Percentiles rank a stretch among this genome's conserved stretches.
phyloP scores from a whole-genome alignment of 345 rosid genomes.

The Eucalyptus victrix region DNA sequence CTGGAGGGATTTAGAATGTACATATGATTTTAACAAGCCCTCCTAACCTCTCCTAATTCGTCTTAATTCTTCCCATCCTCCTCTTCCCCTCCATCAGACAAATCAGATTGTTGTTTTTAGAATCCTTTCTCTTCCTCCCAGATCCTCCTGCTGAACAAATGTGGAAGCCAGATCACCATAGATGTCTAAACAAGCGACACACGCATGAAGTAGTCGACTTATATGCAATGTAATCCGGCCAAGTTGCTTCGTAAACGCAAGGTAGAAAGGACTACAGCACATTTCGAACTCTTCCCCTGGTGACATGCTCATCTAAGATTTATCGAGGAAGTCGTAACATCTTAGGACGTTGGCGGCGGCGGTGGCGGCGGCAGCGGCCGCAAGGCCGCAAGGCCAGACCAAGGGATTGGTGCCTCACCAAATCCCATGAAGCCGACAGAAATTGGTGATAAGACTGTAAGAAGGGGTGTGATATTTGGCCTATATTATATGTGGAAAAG shows the following conservation, averaged over 20 bases:
- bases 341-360: background rate
- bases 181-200: background rate
- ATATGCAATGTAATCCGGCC: background rate
- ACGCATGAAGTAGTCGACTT: background rate
- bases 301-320: background rate
- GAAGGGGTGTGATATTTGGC: background rate
- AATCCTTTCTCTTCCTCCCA: background rate
- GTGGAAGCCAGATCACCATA: background rate
- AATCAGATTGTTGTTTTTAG: background rate
- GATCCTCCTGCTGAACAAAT: background rate
- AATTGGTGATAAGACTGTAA: background rate
- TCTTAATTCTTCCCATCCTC: background rate
- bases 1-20: background rate
- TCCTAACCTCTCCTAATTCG: background rate
- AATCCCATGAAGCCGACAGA: background rate
- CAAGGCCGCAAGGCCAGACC: background rate
- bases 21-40: background rate
- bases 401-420: background rate
- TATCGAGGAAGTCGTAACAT: background rate
- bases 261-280: background rate
- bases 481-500: background rate
- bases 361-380: no score
- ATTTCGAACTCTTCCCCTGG: background rate
- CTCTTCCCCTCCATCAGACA: background rate
- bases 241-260: background rate